Conservation (phyloP, 306 rosid genomes). For the Pachyrhizus erosus region DNA sequence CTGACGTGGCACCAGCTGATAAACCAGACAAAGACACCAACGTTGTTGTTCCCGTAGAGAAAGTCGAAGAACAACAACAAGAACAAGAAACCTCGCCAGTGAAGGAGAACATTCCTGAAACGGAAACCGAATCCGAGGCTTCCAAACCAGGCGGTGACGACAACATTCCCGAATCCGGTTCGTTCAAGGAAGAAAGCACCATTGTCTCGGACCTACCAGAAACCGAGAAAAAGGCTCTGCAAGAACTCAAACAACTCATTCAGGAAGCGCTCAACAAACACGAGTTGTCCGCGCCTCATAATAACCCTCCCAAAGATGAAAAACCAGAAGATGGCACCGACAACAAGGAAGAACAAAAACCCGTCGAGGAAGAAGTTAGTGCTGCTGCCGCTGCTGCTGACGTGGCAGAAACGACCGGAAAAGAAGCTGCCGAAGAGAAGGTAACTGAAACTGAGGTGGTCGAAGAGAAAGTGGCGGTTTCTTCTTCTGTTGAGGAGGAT, state of each 20-base stretch:
- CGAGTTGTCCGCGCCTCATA: conserved; percentile 48
- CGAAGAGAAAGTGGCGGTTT: conserved; percentile 8
- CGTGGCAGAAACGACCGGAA: neutral
- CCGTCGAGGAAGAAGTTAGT: neutral
- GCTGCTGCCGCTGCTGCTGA: conserved; percentile 16
- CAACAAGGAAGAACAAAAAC: conserved; percentile 2
- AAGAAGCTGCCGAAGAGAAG: conserved; percentile 25
- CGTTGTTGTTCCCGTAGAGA: neutral
- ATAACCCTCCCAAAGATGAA: conserved; percentile 33
- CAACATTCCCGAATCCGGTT: conserved; percentile 42
- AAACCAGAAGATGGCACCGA: neutral
- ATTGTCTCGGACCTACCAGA: conserved; percentile 62
- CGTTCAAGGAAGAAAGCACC: conserved; percentile 72
- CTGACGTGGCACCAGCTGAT: conserved; percentile 40
- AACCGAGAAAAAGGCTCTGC: conserved; percentile 61
- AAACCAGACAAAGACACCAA: neutral
- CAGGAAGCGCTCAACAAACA: conserved; percentile 63
- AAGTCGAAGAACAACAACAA: neutral
- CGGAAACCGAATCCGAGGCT: conserved; percentile 14
- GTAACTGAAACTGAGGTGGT: conserved; percentile 32
- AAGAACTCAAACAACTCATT: conserved; percentile 61
- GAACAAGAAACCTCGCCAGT: neutral
- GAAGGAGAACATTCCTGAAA: neutral
- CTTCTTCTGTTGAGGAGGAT: conserved; percentile 47
- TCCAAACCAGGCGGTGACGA: conserved; percentile 37